Conservation (phyloP, 2,329 filamentous ascomycete genomes). For the Pseudonectria foliicola region DNA sequence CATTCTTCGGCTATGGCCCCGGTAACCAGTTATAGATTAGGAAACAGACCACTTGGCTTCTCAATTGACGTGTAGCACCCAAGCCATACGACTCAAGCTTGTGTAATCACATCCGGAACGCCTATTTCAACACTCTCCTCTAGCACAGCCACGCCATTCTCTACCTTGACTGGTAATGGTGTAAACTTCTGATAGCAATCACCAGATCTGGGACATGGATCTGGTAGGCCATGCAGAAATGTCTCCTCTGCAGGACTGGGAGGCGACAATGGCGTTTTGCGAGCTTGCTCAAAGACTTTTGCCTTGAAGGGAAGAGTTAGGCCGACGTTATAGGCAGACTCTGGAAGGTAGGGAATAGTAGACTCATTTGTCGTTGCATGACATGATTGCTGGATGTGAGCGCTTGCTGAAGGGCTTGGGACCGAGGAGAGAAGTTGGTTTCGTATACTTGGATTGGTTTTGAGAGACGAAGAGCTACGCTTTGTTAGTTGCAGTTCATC, state of each 20-base stretch:
- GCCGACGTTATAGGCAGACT: slow-evolving; percentile 2
- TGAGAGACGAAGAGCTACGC: slow-evolving; percentile 2
- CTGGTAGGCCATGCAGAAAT: background rate
- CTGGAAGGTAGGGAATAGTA: background rate
- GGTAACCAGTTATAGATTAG: too few relatives aligned
- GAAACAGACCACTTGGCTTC: too few relatives aligned
- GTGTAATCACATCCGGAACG: slow-evolving; percentile 36
- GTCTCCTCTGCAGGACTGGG: background rate
- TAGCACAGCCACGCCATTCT: slow-evolving; percentile 46
- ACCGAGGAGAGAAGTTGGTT: slow-evolving; percentile 1
- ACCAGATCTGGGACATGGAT: background rate
- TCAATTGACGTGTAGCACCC: background rate
- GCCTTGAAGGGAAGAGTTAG: slow-evolving; percentile 1
- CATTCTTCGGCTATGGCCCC: too few relatives aligned
- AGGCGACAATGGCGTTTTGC: background rate
- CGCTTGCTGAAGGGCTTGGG: background rate
- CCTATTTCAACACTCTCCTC: slow-evolving; percentile 48
- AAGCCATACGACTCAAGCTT: slow-evolving; percentile 10
- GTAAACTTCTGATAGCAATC: slow-evolving; percentile 4
- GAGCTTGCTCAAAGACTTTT: background rate
- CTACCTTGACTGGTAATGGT: slow-evolving; percentile 35
- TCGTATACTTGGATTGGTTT: slow-evolving; percentile 1
- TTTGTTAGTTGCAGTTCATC: background rate
- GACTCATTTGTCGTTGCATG: background rate
- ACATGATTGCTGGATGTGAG: slow-evolving; percentile 1